Base-by-base conservation (phyloP, 768 basidiomycete species). In the Phlebiopsis flavidoalba region DNA sequence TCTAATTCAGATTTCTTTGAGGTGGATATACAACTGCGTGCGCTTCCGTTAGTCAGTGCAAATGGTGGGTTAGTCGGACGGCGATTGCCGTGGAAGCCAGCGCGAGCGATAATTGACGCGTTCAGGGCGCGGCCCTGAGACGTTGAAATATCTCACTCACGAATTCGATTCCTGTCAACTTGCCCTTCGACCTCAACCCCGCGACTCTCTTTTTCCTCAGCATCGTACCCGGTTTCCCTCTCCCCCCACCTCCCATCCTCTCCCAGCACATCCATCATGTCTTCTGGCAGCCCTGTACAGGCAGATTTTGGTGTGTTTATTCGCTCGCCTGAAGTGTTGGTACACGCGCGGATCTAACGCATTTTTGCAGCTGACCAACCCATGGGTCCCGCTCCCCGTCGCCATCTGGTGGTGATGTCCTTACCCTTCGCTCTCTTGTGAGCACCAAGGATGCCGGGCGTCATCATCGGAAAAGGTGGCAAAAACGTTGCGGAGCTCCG, bases 401-500 rank as follows among this genome's bases (percentile, higher is more conserved):
- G 56, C 90, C 91, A 31, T 78, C 80, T 57, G 79, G 82, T 54
- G 81, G 85, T 67, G 91, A 93, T 68, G 80, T 84, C 21, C 81
- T 98, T 67, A 95, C 93, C 69, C 86, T 98, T 54, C 90, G 96
- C 66, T 91, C 95, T 46, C 89, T 98, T 69, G 95, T 98, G 69
- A 92, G 87, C 74, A 96, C 94, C 65, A 97, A 96, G 78, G 95
- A 98, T 74, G 94, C 93, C 58, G 95, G n/a, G 95, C 66, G 88
- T 98, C 70, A 95, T 97, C 75, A 98, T 98, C 67, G 95, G 96
- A 65, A 97, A 93, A 71, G 95, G 82, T 55, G 97, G 97, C 60
- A 93, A 94, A 80, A 98, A 98, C 71, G 96, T 99, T 70, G 96
- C 96, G 64, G 93, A 95, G 75, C 84, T 99, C 69, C 85, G 97